Percentiles rank a stretch among this genome's conserved stretches.
These are phyloP conservation scores for Volvox carteri DNA, from an alignment of 163 green algal species.

Conservation along the genomic window DNA sequence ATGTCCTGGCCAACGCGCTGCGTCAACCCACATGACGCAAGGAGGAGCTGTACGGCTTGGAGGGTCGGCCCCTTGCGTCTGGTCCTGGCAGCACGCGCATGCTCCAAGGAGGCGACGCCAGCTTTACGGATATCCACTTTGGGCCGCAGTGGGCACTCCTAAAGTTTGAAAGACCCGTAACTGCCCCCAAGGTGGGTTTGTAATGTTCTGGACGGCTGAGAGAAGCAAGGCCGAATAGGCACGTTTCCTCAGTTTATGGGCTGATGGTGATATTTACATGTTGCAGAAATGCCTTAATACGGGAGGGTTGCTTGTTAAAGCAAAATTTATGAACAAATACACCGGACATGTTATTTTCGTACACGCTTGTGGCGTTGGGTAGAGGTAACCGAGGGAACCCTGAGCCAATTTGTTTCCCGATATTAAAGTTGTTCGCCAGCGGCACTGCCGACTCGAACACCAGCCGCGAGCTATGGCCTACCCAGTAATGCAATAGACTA, in stretches of 20 bases:
- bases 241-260: background rate
- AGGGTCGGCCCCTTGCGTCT: conserved; percentile 59
- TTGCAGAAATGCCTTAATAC: background rate
- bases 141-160: conserved; percentile 88
- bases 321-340: too few species aligned
- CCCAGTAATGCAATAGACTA: too few species aligned
- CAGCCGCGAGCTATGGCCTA: too few species aligned
- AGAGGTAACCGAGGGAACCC: too few species aligned
- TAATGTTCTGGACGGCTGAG: background rate
- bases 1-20: too few species aligned
- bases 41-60: conserved; percentile 72
- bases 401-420: too few species aligned
- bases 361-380: too few species aligned
- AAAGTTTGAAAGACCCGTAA: conserved; percentile 88
- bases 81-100: background rate
- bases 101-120: conserved; percentile 2
- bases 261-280: background rate
- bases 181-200: conserved; percentile 66
- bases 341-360: too few species aligned
- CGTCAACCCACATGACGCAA: conserved; percentile 35
- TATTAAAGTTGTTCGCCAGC: too few species aligned
- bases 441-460: too few species aligned
- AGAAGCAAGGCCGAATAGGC: background rate
- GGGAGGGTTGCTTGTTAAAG: background rate
- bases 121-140: conserved; percentile 59